Conservation (phyloP, 371 early-diverging fungal species). For the Conidiobolus incongruus region DNA sequence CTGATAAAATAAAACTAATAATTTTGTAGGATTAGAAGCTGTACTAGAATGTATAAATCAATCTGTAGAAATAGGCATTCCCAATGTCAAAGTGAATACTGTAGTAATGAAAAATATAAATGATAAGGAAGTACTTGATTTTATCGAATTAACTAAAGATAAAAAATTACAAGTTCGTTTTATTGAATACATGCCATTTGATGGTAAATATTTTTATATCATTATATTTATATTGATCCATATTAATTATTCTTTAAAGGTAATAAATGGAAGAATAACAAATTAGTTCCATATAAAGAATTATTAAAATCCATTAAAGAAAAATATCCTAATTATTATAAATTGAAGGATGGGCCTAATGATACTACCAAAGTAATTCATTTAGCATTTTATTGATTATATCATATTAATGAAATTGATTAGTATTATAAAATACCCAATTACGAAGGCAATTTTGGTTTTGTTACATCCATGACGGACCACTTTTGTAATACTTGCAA, state of each 20-base stretch:
- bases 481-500: conserved; percentile 88
- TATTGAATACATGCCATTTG: conserved; percentile 96
- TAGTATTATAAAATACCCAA: conserved; percentile 44
- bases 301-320: conserved; percentile 28
- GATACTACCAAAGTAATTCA: conserved; percentile 73
- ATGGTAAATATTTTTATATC: conserved; percentile 22
- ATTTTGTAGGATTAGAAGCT: conserved; percentile 30
- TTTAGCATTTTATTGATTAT: not conserved
- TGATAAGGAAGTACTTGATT: conserved; percentile 55
- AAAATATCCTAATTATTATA: conserved; percentile 28
- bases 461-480: conserved; percentile 89
- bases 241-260: conserved; percentile 15
- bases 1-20: no score
- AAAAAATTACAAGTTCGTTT: conserved; percentile 59
- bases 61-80: conserved; percentile 33
- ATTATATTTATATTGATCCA: not conserved
- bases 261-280: conserved; percentile 65
- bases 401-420: no score
- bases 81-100: conserved; percentile 65
- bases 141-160: conserved; percentile 60
- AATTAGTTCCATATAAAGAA: conserved; percentile 63
- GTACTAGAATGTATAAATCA: conserved; percentile 52
- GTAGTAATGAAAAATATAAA: conserved; percentile 77
- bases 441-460: conserved; percentile 67
- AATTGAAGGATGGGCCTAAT: conserved; percentile 43